A percentile compares a stretch with the other conserved stretches of the same genome.
phyloP scores from a whole-genome alignment of 176 grass and related monocot species.

The Calamus simplicifolius region DNA sequence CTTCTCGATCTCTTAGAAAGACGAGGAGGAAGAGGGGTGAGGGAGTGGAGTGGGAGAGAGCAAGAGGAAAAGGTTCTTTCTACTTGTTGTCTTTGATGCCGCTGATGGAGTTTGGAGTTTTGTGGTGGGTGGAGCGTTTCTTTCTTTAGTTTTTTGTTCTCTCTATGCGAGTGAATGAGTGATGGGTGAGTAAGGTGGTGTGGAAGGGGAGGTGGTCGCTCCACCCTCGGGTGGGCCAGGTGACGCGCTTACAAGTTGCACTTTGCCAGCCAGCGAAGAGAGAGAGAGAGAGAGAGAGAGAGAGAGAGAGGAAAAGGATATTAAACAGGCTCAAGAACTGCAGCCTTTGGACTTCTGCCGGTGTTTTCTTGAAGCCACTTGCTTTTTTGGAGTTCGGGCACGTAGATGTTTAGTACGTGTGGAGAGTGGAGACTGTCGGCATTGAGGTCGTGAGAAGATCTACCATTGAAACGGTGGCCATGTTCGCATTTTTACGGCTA shows the following conservation, averaged over 20 bases:
- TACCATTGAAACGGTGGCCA: too few relatives aligned
- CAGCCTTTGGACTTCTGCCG: too few relatives aligned
- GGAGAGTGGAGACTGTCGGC: too few relatives aligned
- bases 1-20: too few relatives aligned
- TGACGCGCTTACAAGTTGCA: neutral
- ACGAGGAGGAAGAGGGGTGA: slow-evolving; percentile 2
- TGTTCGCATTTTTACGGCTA: too few relatives aligned
- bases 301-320: too few relatives aligned
- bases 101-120: slow-evolving; percentile 39
- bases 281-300: neutral
- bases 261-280: slow-evolving; percentile 20
- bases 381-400: too few relatives aligned
- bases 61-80: too few relatives aligned
- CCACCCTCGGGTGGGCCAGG: slow-evolving; percentile 12
- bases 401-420: too few relatives aligned
- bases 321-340: too few relatives aligned
- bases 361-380: too few relatives aligned
- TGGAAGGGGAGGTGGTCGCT: slow-evolving; percentile 35
- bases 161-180: neutral
- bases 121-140: slow-evolving; percentile 52
- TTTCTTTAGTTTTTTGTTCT: slow-evolving; percentile 25
- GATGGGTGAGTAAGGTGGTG: neutral
- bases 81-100: neutral
- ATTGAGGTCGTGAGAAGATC: too few relatives aligned
- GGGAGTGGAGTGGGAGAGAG: slow-evolving; percentile 15